Evolutionary conservation across 23 red algal genomes (phyloP), one percentile per base, ranked within the genome.

Genomic region (Agarophyton chilense): DNA sequence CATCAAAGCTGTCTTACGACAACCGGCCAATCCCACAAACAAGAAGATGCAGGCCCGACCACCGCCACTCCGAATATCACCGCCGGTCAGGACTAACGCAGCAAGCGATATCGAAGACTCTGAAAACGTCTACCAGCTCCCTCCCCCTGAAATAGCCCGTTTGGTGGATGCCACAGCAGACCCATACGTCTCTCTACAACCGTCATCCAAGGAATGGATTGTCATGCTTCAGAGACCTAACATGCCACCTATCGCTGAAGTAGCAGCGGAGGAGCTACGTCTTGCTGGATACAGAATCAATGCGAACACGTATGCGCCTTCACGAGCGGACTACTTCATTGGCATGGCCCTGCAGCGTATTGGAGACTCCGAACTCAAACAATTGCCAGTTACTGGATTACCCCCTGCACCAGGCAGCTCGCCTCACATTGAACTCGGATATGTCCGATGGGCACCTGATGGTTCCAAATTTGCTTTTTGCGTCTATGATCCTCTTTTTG

Each of bases 281-380:
- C 83, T 98, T 2, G 96, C 96, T 4, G 96, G 96, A 53, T 95
- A 84, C 77, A 92, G 96, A 52, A 92, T 98, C 78, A 81, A 98
- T 47, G 80, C 91, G 18, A 78, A 81, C 43, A 98, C 96, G 11
- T 98, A 94, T 56, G 91, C 92, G 19, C 96, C 91, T 7, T 94
- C 96, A 38, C 81, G 96, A 60, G 77, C 91, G 4, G 88, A 92
- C 74, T 98, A 92, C 70, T 94, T 94, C 64, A 78, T 83, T 52
- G 77, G 83, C 36, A 94, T 98, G 58, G 45, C 40, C 16, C n/a
- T 98, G 58, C 88, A 88, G 71, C 71, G 86, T 2, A 68, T 98
- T 18, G 81, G 86, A 52, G 84, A 94, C 50, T 34, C 58, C 19
- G 47, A 81, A 64, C 70, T 64, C 19, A 76, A 11, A 21, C 50